These are phyloP conservation scores for Diaporthe caulivora DNA, from an alignment of 2,329 filamentous ascomycete genomes.

Conservation along the genomic window DNA sequence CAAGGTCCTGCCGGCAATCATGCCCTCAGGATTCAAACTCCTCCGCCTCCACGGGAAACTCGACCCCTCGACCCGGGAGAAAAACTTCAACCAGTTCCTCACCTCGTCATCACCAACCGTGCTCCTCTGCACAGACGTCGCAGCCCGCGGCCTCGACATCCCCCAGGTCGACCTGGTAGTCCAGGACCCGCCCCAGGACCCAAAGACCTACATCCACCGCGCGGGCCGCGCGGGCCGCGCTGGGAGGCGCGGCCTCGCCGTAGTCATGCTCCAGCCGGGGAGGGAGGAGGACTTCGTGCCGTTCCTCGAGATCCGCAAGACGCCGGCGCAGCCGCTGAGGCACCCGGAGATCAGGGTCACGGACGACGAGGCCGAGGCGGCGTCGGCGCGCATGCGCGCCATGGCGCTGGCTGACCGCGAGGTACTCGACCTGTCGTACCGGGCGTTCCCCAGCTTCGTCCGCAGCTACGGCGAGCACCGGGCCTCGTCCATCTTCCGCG, in stretches of 20 bases:
- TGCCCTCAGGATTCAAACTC: conserved; percentile 77
- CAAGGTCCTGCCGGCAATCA: conserved; percentile 78
- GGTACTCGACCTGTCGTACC: conserved; percentile 88
- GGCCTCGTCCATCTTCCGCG: conserved; percentile 89
- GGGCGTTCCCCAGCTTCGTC: conserved; percentile 93
- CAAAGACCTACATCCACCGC: conserved; percentile 95
- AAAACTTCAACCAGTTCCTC: conserved; percentile 86
- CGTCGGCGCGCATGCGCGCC: conserved; percentile 46
- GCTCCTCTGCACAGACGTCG: conserved; percentile 92
- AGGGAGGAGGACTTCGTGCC: conserved; percentile 90
- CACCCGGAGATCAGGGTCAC: conserved; percentile 69
- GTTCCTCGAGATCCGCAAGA: conserved; percentile 89
- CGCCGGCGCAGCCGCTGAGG: conserved; percentile 77
- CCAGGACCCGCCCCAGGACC: conserved; percentile 86
- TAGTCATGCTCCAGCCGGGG: conserved; percentile 87
- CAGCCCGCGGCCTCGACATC: conserved; percentile 90
- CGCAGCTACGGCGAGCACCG: conserved; percentile 92
- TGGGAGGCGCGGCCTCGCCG: conserved; percentile 84
- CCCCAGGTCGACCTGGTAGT: conserved; percentile 92
- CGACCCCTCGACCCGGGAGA: conserved; percentile 85
- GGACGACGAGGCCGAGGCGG: conserved; percentile 68
- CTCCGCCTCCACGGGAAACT: conserved; percentile 94
- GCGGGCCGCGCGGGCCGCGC: conserved; percentile 92
- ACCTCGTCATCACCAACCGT: conserved; percentile 81
- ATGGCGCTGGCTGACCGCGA: conserved; percentile 69